Conservation (phyloP, 257 asterid species). For the Schizonepeta tenuifolia region DNA sequence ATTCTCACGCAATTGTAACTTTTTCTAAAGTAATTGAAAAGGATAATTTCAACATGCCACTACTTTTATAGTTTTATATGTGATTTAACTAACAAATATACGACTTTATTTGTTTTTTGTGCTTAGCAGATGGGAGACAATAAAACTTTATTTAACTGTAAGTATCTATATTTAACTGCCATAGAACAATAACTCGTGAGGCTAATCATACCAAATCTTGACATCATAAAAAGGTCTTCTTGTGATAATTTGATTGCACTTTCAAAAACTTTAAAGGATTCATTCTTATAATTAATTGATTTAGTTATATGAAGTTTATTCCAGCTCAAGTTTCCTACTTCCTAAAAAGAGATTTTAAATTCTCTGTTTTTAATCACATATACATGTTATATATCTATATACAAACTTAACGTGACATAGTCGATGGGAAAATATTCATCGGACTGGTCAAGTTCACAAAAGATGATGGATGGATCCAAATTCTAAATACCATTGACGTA, state of each 20-base stretch:
- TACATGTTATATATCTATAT: no score
- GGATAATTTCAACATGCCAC: background rate
- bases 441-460: no score
- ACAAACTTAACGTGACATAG: no score
- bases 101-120: constrained; percentile 8
- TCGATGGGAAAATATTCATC: no score
- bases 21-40: background rate
- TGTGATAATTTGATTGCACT: background rate
- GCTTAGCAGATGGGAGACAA: constrained; percentile 20
- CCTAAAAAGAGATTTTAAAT: no score
- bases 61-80: background rate
- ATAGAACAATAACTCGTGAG: background rate
- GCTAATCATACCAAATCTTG: constrained; percentile 25
- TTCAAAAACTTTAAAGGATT: background rate
- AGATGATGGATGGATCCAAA: no score
- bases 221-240: constrained; percentile 3
- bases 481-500: no score
- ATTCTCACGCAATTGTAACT: background rate
- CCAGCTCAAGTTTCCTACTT: background rate
- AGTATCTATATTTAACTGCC: constrained; percentile 8
- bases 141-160: background rate
- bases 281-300: background rate
- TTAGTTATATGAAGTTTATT: background rate
- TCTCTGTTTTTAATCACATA: no score
- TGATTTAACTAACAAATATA: background rate